Conservation (phyloP, 495 filamentous ascomycete species). For the Geopyxis carbonaria region DNA sequence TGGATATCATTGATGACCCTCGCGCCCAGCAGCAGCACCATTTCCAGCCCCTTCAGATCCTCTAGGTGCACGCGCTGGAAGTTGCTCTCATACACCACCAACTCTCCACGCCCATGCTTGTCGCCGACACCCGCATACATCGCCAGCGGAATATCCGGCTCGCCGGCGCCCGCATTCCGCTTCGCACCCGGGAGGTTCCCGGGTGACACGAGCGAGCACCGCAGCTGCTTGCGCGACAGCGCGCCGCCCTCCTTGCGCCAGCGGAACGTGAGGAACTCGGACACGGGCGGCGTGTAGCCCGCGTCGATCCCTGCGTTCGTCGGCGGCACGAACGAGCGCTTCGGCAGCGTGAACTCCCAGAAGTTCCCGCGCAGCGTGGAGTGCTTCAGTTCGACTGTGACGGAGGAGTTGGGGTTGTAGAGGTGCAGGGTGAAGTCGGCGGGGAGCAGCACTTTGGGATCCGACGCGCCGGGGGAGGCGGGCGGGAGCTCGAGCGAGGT, state of each 20-base stretch:
- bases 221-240: conserved; percentile 36
- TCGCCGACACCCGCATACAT: conserved; percentile 53
- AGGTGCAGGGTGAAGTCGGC: conserved; percentile 66
- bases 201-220: conserved; percentile 16
- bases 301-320: conserved; percentile 62
- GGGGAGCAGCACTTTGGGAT: conserved; percentile 62
- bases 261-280: conserved; percentile 55
- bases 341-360: conserved; percentile 89
- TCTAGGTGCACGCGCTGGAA: conserved; percentile 79
- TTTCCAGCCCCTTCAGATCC: conserved; percentile 82
- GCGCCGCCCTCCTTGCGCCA: conserved; percentile 79
- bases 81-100: conserved; percentile 88
- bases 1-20: conserved; percentile 79
- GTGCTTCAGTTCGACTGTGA: conserved; percentile 53
- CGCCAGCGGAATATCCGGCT: conserved; percentile 85
- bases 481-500: conserved; percentile 32
- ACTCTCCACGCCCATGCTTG: conserved; percentile 31
- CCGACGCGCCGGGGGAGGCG: conserved; percentile 36
- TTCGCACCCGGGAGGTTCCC: conserved; percentile 18
- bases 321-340: conserved; percentile 64
- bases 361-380: conserved; percentile 38
- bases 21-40: conserved; percentile 66
- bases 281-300: conserved; percentile 45
- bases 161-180: conserved; percentile 52
- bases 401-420: conserved; percentile 82